These are phyloP conservation scores for Pyrenophora seminiperda DNA, from an alignment of 2,329 filamentous ascomycete genomes.

Conservation along the genomic window DNA sequence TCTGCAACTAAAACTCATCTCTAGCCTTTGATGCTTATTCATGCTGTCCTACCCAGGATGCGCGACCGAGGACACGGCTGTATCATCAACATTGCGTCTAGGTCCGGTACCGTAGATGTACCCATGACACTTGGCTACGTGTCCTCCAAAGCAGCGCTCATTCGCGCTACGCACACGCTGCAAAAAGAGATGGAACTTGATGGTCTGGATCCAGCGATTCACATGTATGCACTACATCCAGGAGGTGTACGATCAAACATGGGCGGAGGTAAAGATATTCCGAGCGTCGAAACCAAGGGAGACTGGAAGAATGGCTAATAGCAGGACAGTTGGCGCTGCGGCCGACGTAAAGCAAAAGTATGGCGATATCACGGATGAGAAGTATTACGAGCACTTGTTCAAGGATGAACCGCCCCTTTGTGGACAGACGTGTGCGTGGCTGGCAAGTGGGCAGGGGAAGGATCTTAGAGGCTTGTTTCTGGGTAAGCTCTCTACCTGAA, in stretches of 20 bases:
- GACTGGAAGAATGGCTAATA: slow-evolving; percentile 8
- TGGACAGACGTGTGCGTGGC: slow-evolving; percentile 39
- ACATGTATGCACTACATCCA: slow-evolving; percentile 40
- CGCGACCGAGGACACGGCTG: slow-evolving; percentile 32
- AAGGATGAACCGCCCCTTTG: slow-evolving; percentile 36
- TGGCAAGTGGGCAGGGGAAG: slow-evolving; percentile 35
- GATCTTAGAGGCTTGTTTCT: slow-evolving; percentile 36
- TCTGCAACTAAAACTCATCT: background rate
- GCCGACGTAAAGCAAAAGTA: slow-evolving; percentile 37
- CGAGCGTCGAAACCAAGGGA: accelerated
- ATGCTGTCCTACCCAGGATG: slow-evolving; percentile 31
- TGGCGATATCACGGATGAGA: slow-evolving; percentile 33
- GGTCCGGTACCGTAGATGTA: slow-evolving; percentile 39
- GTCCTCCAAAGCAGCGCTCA: slow-evolving; percentile 35
- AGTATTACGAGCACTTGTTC: slow-evolving; percentile 34
- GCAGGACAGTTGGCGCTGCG: slow-evolving; percentile 21
- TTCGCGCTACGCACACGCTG: slow-evolving; percentile 38
- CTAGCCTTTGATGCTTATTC: slow-evolving; percentile 35
- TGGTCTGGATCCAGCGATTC: slow-evolving; percentile 33
- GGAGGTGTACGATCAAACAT: slow-evolving; percentile 36
- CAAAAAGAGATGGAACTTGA: slow-evolving; percentile 40
- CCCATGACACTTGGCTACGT: slow-evolving; percentile 41
- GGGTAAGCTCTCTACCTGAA: slow-evolving; percentile 12
- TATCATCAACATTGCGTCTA: slow-evolving; percentile 40
- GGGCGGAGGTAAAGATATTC: slow-evolving; percentile 33